phyloP scores from a whole-genome alignment of 2,329 filamentous ascomycete genomes.

The Claviceps sp. region DNA sequence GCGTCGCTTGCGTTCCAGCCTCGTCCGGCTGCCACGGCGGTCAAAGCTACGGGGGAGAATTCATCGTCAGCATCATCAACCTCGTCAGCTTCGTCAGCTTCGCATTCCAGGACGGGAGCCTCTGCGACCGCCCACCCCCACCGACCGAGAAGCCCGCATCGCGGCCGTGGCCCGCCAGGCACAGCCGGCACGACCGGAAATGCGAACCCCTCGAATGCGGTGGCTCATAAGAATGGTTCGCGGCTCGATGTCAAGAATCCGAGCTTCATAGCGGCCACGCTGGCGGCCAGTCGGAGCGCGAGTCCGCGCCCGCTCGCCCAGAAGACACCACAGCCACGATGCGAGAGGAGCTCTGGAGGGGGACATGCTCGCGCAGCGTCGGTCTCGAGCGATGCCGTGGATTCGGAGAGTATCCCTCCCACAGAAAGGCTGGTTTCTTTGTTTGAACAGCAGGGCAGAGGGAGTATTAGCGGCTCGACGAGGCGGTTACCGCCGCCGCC shows the following conservation, averaged over 20 bases:
- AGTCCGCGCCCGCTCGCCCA: constrained; percentile 20
- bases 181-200: too few species aligned
- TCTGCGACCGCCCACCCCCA: constrained; percentile 20
- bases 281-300: constrained; percentile 40
- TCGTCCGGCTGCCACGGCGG: constrained; percentile 5
- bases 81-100: constrained; percentile 3
- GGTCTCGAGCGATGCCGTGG: constrained; percentile 15
- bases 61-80: constrained; percentile 7
- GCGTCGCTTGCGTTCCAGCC: constrained; percentile 41
- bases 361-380: constrained; percentile 6
- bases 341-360: constrained; percentile 17
- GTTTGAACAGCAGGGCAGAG: constrained; percentile 42
- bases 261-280: constrained; percentile 42
- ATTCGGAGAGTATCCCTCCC: constrained; percentile 46
- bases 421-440: constrained; percentile 53
- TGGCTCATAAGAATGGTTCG: not conserved
- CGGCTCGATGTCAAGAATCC: constrained; percentile 34
- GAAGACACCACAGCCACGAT: constrained; percentile 10
- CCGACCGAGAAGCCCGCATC: not conserved
- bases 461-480: constrained; percentile 20
- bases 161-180: not conserved
- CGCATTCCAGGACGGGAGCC: constrained; percentile 16
- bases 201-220: not conserved
- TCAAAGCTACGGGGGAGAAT: not conserved
- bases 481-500: constrained; percentile 8